A percentile compares a stretch with the other conserved stretches of the same genome.
Conservation (phyloP, 306 rosid genomes). For the Prinsepia uniflora region DNA sequence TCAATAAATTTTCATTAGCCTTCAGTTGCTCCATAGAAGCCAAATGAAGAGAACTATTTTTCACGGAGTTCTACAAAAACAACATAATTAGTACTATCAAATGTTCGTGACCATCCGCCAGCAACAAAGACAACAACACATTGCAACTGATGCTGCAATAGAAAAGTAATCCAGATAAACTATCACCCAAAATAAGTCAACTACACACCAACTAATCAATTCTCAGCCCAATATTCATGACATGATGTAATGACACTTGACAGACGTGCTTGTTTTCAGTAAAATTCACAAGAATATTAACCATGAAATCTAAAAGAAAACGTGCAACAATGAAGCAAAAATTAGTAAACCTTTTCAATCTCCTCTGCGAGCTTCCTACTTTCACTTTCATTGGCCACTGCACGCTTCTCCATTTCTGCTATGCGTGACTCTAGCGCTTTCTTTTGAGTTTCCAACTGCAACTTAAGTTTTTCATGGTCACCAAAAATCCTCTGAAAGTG, state of each 20-base stretch:
- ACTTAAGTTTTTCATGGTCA: slow-evolving; percentile 72
- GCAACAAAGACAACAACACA: slow-evolving; percentile 7
- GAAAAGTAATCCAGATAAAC: slow-evolving; percentile 10
- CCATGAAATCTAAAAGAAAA: slow-evolving; percentile 18
- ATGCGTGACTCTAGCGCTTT: slow-evolving; percentile 63
- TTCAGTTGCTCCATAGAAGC: slow-evolving; percentile 78
- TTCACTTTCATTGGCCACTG: slow-evolving; percentile 72
- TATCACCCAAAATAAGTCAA: neutral
- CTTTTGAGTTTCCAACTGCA: slow-evolving; percentile 79
- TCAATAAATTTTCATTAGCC: slow-evolving; percentile 71
- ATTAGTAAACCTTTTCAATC: slow-evolving; percentile 58
- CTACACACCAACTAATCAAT: neutral
- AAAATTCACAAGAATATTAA: neutral
- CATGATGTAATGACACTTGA: slow-evolving; percentile 4
- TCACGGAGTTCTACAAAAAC: slow-evolving; percentile 52
- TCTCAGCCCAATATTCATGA: neutral
- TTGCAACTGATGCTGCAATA: slow-evolving; percentile 7
- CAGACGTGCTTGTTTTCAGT: neutral
- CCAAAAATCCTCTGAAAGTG: slow-evolving; percentile 75
- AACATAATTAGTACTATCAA: slow-evolving; percentile 26
- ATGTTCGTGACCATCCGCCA: slow-evolving; percentile 10
- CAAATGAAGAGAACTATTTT: slow-evolving; percentile 70
- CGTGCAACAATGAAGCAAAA: slow-evolving; percentile 29
- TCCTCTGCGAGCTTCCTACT: slow-evolving; percentile 75
- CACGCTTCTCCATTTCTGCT: slow-evolving; percentile 83